Base-by-base conservation (phyloP, 495 filamentous ascomycete genomes). In the Penicillium steckii region DNA sequence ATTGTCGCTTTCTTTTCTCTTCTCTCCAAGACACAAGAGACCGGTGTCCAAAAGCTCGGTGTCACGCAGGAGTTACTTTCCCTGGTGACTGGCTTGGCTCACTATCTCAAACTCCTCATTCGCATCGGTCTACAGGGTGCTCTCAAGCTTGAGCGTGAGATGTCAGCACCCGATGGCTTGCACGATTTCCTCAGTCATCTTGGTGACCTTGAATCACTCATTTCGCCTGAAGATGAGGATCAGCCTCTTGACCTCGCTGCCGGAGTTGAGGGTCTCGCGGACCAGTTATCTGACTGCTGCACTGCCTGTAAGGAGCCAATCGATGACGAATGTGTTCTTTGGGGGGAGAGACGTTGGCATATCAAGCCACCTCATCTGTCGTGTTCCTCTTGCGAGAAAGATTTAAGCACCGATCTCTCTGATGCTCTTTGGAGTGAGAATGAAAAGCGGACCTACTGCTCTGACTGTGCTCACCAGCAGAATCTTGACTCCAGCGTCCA, bases 31-130 rank as follows among this genome's bases (percentile, higher is more conserved):
- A 93, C 90, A 2, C 92, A 97, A 68, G 91, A 96, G 57, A 90
- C 86, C 12, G 90, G 90, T 7, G 84, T 90, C 29, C 78, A 89
- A 37, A 80, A 96, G 64, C 81, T 97, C 9, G 95, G 95, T 32
- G 95, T 99, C 26, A 99, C 95, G 12, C 95, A 99, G 69, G 95
- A 97, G 64, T 79, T 99, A 19, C 76, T 99, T 12, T 93, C 91
- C 9, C 79, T 99, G 12, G 95, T 99, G 41, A 99, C 95, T 10
- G 93, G 95, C 18, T 83, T 99, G 25, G 95, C 95, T 13, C 95
- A 99, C 72, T 99, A 99, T 63, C 81, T 99, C 18, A 99, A 99
- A 68, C 89, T 99, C 44, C 82, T 99, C 42, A 97, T 99, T 56
- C 85, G 95, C 17, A 99, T 97, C 52, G 95, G 93, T 60, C 79